These are phyloP conservation scores for Melanopsichium pennsylvanicum DNA, from an alignment of 1,284 basidiomycete genomes.

Conservation along the genomic window DNA sequence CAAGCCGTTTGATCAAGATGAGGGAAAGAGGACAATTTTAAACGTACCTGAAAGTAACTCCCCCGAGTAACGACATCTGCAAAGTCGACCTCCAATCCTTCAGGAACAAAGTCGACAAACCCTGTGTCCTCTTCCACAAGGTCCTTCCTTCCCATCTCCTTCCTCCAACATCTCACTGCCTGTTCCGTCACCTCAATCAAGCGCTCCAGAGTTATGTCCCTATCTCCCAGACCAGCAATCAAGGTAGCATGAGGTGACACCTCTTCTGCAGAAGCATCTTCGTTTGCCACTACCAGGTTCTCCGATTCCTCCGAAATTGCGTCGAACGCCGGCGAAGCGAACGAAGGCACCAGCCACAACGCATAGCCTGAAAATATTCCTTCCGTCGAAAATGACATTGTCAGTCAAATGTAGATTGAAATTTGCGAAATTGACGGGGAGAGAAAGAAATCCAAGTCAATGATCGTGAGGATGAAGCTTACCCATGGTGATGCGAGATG, in stretches of 20 bases:
- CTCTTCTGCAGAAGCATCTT: background rate
- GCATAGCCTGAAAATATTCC: slow-evolving; percentile 28
- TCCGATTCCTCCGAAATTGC: background rate
- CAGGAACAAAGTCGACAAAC: too few species aligned
- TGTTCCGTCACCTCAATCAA: background rate
- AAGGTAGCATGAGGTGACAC: slow-evolving; percentile 31
- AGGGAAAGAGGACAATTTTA: background rate
- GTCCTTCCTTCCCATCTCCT: background rate
- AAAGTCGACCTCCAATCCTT: background rate
- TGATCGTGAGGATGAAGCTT: too few species aligned
- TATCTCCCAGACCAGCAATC: slow-evolving; percentile 21
- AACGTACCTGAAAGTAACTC: slow-evolving; percentile 25
- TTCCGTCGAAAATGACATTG: too few species aligned
- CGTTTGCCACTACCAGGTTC: background rate
- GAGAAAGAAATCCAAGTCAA: too few species aligned
- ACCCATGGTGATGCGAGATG: too few species aligned
- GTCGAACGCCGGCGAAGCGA: background rate
- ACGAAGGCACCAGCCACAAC: slow-evolving; percentile 22
- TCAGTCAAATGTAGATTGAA: too few species aligned
- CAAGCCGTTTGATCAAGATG: too few species aligned
- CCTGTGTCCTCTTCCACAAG: too few species aligned
- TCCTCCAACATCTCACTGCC: slow-evolving; percentile 3
- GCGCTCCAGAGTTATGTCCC: background rate
- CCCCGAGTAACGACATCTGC: slow-evolving; percentile 20
- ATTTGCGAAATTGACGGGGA: too few species aligned